phyloP scores from a whole-genome alignment of 2,329 filamentous ascomycete genomes.

The Colletotrichum incanum region DNA sequence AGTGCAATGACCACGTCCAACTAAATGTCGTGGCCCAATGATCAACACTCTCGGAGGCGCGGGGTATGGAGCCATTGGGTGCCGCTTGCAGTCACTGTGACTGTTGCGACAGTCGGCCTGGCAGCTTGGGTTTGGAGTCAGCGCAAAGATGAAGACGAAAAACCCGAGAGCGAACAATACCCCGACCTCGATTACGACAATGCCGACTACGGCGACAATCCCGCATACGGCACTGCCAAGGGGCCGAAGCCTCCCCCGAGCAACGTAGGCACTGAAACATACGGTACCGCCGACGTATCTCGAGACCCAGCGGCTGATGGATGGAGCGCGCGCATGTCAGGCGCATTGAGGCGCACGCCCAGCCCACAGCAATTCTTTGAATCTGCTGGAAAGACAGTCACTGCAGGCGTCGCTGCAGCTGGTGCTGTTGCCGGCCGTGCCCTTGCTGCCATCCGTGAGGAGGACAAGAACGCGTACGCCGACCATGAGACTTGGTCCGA shows the following conservation, averaged over 20 bases:
- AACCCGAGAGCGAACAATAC: slow-evolving; percentile 71
- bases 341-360: slow-evolving; percentile 84
- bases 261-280: slow-evolving; percentile 59
- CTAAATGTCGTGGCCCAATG: slow-evolving; percentile 75
- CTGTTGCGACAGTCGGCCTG: slow-evolving; percentile 87
- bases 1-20: slow-evolving; percentile 44
- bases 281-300: slow-evolving; percentile 57
- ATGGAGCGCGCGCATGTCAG: slow-evolving; percentile 85
- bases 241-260: slow-evolving; percentile 56
- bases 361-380: slow-evolving; percentile 93
- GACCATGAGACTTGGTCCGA: slow-evolving; percentile 95
- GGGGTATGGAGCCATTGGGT: slow-evolving; percentile 87
- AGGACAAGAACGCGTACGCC: slow-evolving; percentile 83
- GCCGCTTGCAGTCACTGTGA: slow-evolving; percentile 88
- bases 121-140: slow-evolving; percentile 97
- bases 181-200: slow-evolving; percentile 64
- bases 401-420: slow-evolving; percentile 85
- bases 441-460: slow-evolving; percentile 86
- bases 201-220: slow-evolving; percentile 69
- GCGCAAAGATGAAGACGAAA: slow-evolving; percentile 81
- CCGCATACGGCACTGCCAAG: slow-evolving; percentile 61
- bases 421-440: slow-evolving; percentile 87
- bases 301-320: slow-evolving; percentile 60
- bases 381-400: slow-evolving; percentile 84
- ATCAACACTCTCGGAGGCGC: slow-evolving; percentile 71